Base-by-base conservation (phyloP, 257 asterid genomes). In the Plantago ovata region DNA sequence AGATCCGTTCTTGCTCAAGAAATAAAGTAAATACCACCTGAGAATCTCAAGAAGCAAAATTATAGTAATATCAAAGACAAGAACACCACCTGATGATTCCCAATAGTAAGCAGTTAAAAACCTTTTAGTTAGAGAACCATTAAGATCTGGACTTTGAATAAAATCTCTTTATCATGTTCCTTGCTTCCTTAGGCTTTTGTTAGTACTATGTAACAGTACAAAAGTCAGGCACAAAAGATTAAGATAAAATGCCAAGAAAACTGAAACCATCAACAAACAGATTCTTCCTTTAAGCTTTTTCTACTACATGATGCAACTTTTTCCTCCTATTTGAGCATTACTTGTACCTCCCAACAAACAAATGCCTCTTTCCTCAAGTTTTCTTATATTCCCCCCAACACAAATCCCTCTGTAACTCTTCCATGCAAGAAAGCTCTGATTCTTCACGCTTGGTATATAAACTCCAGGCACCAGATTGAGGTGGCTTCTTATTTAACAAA, bases 391-490 rank as follows among this genome's bases (percentile, higher is more conserved):
- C 97, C 72, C 68, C 79, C 73, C 87, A 83, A 70, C 85, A 79
- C 73, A 72, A 60, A 44, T 74, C 76, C 69, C 77, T 62, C 71
- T 58, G 72, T 51, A 79, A 54, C 68, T 79, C 81, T 72, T 70
- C 71, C 50, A 65, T 79, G 77, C 95, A 88, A 87, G 96, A 82
- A 92, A 92, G 78, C 90, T 81, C 66, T 55, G 94, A 85, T 92
- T 85, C 98, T 80, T 67, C 59, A 49, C 66, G 57, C 63, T 53
- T 74, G 65, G 70, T 75, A 72, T 81, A 87, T 80, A 85, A 66
- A 65, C 72, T 53, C 55, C 53, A 47, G 44, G 45, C 47, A 45
- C 21, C 46, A 33, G 49, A 53, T 51, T 58, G 62, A 67, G 68
- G 67, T 72, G 46, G 59, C 71, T 76, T 74, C 81, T 70, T 67